Evolutionary conservation across 2,329 filamentous ascomycete species (phyloP).

Genomic region (Westerdykella aurantiaca): DNA sequence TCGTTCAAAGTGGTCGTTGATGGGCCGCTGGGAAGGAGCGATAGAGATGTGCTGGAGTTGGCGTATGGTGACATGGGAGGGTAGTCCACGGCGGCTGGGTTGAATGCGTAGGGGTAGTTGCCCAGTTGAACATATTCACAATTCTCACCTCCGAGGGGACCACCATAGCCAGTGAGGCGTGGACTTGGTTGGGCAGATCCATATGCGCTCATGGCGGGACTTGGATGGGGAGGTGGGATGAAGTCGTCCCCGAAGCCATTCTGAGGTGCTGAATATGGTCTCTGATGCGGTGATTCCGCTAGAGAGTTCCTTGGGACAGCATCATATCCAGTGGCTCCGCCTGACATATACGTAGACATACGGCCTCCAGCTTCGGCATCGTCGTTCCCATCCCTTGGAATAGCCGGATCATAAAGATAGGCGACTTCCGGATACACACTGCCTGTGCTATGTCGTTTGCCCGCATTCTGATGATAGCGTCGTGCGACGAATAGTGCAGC

Average conservation of each 20-base stretch:
- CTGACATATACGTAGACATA: constrained; percentile 14
- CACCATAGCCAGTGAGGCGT: constrained; percentile 10
- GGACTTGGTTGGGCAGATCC: constrained; percentile 10
- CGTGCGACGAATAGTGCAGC: constrained; percentile 30
- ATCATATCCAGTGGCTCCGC: constrained; percentile 10
- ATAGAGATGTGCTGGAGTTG: constrained; percentile 3
- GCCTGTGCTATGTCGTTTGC: constrained; percentile 17
- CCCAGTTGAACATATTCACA: constrained; percentile 15
- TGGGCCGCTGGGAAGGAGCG: constrained; percentile 1
- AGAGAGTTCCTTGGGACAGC: constrained; percentile 9
- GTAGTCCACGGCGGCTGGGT: constrained; percentile 14
- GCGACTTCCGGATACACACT: constrained; percentile 29
- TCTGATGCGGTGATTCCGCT: constrained; percentile 3
- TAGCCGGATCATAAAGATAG: constrained; percentile 31
- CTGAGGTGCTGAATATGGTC: constrained; percentile 3
- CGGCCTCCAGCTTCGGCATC: constrained; percentile 15
- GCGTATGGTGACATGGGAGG: constrained; percentile 21
- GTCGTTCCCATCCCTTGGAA: constrained; percentile 7
- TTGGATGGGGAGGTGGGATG: constrained; percentile 13
- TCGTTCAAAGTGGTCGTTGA: constrained; percentile 12
- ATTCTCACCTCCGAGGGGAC: constrained; percentile 7
- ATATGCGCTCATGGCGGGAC: neutral
- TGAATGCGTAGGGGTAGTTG: constrained; percentile 13
- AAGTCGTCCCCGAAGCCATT: constrained; percentile 16
- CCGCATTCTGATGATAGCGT: constrained; percentile 20